Conservation (phyloP, 257 asterid genomes). For the Echium plantagineum region DNA sequence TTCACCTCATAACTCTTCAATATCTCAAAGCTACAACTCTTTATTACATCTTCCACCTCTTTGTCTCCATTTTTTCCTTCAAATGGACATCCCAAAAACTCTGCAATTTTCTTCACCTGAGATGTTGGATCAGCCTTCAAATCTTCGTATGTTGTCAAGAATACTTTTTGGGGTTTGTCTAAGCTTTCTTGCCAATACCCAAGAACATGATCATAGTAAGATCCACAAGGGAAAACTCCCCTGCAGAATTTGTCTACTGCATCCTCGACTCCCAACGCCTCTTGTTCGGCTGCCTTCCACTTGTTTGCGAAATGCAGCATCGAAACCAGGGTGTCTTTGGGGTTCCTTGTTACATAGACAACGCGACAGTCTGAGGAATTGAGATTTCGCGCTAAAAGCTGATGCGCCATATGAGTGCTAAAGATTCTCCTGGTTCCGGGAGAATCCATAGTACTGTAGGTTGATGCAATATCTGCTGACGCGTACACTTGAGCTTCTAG, state of each 20-base stretch:
- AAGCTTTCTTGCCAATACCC: conserved; percentile 23
- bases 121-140: conserved; percentile 18
- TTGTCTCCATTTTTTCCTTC: conserved; percentile 11
- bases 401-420: conserved; percentile 35
- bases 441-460: neutral
- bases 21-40: conserved; percentile 30
- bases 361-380: conserved; percentile 24
- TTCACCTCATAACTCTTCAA: conserved; percentile 30
- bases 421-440: conserved; percentile 15
- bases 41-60: conserved; percentile 26
- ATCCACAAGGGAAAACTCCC: conserved; percentile 35
- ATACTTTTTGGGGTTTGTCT: conserved; percentile 23
- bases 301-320: conserved; percentile 31
- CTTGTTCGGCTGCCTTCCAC: conserved; percentile 4
- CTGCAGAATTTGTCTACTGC: conserved; percentile 39
- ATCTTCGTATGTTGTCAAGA: conserved; percentile 35
- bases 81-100: conserved; percentile 41
- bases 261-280: conserved; percentile 27
- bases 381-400: conserved; percentile 16
- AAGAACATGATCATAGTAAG: conserved; percentile 43
- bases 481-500: conserved; percentile 26
- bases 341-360: conserved; percentile 38
- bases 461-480: neutral
- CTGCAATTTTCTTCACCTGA: conserved; percentile 17
- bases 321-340: conserved; percentile 39